Base-by-base conservation (phyloP, 495 filamentous ascomycete genomes). In the Aspergillus nanangensis region DNA sequence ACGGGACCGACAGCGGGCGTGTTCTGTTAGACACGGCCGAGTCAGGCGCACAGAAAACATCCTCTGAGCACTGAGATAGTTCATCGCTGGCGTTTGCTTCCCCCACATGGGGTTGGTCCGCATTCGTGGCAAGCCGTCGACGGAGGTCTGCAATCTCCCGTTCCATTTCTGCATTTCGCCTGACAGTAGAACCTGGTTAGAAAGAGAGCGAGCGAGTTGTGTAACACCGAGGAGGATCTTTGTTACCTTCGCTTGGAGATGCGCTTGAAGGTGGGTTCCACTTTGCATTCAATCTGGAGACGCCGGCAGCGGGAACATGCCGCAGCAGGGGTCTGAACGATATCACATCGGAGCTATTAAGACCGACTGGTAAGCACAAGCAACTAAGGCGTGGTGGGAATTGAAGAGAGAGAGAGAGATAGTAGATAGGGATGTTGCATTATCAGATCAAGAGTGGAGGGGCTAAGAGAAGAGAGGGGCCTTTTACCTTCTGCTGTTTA, bases 161-260 rank as follows among this genome's bases (percentile, higher is more conserved):
- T 58, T 74, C 70, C 70, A 74, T 74, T 38, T 74, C 70, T 20
- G 70, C 70, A 70, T 74, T 74, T 50, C 67, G 70, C 42, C 70
- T 75, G 41, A 44, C 18, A 22, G n/a, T 33, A 20, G 13, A 25
- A 35, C n/a, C 48, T 11, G 41, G 49, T 57, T 45, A 52, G 44
- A 27, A 27, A 38, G 25, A n/a, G 0, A n/a, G 20, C 10, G 24
- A 23, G 24, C 18, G 18, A 19, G 13, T 10, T 41, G 5, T 20
- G 14, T 18, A n/a, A 36, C 8, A 38, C 4, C 8, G 25, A 22
- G 8, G 3, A n/a, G 41, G 14, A 8, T 5, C 47, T 9, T 10
- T 11, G 17, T 38, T 55, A 74, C 70, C 67, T 66, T 65, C 70
- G 54, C 40, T 74, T 74, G 32, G 70, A 74, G 42, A 74, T 74